Conservation (phyloP, 805 yeast genomes). For the Nakazawaea holstii region DNA sequence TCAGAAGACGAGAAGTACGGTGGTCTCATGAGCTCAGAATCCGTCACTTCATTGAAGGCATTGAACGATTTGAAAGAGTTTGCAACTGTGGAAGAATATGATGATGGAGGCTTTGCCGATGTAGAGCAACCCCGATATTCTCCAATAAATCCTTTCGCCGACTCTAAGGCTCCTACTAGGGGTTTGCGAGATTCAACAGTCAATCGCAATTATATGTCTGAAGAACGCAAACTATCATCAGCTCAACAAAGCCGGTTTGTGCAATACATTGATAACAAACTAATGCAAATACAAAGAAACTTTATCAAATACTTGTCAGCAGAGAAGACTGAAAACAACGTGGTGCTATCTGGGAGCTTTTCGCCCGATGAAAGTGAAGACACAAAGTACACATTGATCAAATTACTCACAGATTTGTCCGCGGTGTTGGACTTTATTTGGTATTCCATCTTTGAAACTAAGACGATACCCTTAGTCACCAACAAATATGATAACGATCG, state of each 20-base stretch:
- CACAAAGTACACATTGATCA: conserved; percentile 18
- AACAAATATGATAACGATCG: not conserved
- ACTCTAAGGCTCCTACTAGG: conserved; percentile 11
- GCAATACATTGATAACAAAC: conserved; percentile 47
- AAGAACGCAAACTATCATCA: conserved; percentile 25
- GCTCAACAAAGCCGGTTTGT: conserved; percentile 54
- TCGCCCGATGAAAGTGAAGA: conserved; percentile 19
- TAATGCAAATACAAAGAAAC: conserved; percentile 49
- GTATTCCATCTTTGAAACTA: conserved; percentile 44
- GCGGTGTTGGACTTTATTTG: conserved; percentile 52
- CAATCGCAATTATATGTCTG: not conserved
- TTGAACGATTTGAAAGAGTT: conserved; percentile 1
- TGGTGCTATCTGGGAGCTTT: not conserved
- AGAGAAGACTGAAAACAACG: conserved; percentile 11
- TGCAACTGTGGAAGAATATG: conserved; percentile 4
- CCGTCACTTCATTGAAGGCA: conserved; percentile 1
- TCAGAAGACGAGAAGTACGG: not conserved
- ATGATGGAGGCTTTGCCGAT: conserved; percentile 10
- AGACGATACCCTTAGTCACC: conserved; percentile 22
- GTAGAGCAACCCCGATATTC: conserved; percentile 1
- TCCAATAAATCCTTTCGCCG: conserved; percentile 15
- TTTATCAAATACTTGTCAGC: conserved; percentile 35
- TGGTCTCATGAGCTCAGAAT: not conserved
- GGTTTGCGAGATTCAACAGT: conserved; percentile 21
- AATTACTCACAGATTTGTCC: conserved; percentile 40